Evolutionary conservation across 2,329 filamentous ascomycete species (phyloP).

Genomic region (Rhinocladiella mackenziei): DNA sequence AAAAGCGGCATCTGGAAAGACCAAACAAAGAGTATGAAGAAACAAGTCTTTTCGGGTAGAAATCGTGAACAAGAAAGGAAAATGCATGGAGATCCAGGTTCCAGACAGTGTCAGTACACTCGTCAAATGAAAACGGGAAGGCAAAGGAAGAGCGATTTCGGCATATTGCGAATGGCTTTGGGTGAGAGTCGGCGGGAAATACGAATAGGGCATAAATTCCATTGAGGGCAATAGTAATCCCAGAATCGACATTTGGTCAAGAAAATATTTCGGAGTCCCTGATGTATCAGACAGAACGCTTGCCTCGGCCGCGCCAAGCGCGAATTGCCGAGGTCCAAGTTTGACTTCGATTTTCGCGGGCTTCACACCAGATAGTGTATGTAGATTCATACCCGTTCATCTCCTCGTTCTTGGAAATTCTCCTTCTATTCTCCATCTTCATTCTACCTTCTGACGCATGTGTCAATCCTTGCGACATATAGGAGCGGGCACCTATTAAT

Average conservation of each 20-base stretch:
- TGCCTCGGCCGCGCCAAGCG: conserved; percentile 3
- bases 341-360: neutral
- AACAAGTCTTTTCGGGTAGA: no score
- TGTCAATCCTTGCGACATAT: conserved; percentile 9
- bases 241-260: no score
- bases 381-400: neutral
- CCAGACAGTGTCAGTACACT: no score
- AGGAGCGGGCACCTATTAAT: conserved; percentile 16
- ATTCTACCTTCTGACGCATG: conserved; percentile 10
- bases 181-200: no score
- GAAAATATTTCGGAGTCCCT: neutral
- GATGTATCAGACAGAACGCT: no score
- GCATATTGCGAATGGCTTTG: no score
- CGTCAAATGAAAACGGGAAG: no score
- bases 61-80: neutral
- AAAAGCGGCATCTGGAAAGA: conserved; percentile 18
- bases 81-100: neutral
- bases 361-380: no score
- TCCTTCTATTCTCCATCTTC: conserved; percentile 10
- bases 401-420: conserved; percentile 9
- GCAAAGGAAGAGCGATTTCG: no score
- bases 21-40: no score
- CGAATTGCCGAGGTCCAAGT: conserved; percentile 1
- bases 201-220: no score
- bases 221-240: no score